A percentile compares a stretch with the other conserved stretches of the same genome.
Conservation (phyloP, 164 flowering plant genomes). For the Magnolia sinica region DNA sequence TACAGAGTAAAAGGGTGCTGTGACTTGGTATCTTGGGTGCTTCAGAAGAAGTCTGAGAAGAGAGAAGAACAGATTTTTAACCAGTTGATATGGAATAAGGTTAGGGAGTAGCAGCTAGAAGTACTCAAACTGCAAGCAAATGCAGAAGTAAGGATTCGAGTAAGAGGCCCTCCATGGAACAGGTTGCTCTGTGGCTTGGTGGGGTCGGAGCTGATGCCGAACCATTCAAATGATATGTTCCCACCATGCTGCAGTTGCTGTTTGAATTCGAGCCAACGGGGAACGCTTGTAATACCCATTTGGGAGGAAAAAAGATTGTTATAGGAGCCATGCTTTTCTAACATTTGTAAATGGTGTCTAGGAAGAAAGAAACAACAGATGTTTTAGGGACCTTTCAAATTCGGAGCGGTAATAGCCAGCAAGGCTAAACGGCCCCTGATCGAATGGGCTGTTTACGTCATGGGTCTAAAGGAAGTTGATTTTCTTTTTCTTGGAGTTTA, state of each 20-base stretch:
- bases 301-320: not conserved
- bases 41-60: conserved; percentile 55
- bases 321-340: not conserved
- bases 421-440: too few relatives aligned
- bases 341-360: not conserved
- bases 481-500: too few relatives aligned
- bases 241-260: not conserved
- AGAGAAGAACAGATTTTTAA: conserved; percentile 57
- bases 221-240: conserved; percentile 9
- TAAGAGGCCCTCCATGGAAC: conserved; percentile 60
- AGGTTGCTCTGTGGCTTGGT: conserved; percentile 66
- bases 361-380: too few relatives aligned
- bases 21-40: conserved; percentile 75
- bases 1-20: conserved; percentile 45
- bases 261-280: not conserved
- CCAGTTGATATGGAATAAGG: conserved; percentile 43
- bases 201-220: conserved; percentile 24
- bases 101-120: conserved; percentile 41
- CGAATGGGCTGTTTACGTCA: too few relatives aligned
- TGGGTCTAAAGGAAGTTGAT: too few relatives aligned
- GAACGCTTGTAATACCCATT: not conserved
- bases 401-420: too few relatives aligned
- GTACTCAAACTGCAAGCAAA: conserved; percentile 61
- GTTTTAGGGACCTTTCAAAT: too few relatives aligned
- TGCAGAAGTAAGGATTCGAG: conserved; percentile 63